These are phyloP conservation scores for Dianthus caryophyllus DNA, from an alignment of 148 eudicot genomes.

Conservation along the genomic window DNA sequence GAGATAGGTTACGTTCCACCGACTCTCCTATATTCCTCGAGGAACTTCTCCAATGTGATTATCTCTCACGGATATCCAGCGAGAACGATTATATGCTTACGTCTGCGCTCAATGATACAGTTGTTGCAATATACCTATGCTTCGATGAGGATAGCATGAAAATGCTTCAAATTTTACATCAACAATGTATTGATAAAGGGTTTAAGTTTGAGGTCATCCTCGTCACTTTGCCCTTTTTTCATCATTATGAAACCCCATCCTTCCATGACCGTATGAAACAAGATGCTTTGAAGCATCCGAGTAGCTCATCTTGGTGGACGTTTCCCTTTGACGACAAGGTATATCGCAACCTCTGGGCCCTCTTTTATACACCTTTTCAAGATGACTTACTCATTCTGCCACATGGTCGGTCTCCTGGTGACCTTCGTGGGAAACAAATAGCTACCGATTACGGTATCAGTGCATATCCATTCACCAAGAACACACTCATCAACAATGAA, in stretches of 20 bases:
- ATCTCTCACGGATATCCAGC: neutral
- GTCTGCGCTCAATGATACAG: neutral
- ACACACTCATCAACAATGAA: neutral
- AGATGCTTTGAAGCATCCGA: neutral
- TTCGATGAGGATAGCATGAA: neutral
- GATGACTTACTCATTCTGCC: neutral
- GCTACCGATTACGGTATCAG: no score
- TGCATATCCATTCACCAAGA: neutral
- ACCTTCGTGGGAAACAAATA: neutral
- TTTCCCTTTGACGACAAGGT: slow-evolving; percentile 4
- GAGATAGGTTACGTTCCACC: neutral
- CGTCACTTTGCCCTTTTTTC: neutral
- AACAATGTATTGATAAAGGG: neutral
- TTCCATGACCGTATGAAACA: neutral
- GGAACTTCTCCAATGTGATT: neutral
- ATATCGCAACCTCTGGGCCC: slow-evolving; percentile 2
- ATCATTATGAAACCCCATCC: neutral
- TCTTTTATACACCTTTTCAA: neutral
- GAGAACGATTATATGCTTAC: neutral
- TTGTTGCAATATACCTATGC: neutral
- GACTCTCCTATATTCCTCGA: neutral
- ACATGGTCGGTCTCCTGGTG: neutral
- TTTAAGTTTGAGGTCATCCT: slow-evolving; percentile 3
- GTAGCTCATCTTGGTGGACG: neutral
- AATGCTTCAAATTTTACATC: neutral